Evolutionary conservation across 2,329 filamentous ascomycete species (phyloP), one percentile per base, ranked within the genome.

Genomic region (Trichophyton benhamiae): DNA sequence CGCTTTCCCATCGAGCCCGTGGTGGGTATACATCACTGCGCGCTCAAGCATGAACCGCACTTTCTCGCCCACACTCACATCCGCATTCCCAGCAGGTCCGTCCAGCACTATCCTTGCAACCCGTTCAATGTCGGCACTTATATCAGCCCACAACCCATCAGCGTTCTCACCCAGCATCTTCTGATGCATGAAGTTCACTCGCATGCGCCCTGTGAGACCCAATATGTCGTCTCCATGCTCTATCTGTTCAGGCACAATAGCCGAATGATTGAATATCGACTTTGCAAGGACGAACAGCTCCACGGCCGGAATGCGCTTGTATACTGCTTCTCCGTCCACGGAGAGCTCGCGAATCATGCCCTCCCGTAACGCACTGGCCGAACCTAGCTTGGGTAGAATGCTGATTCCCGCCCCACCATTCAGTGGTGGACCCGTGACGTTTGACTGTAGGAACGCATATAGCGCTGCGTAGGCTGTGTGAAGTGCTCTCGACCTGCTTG

Each of bases 351-450:
- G 75, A n/a, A 95, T 77, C 59, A 91, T 84, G n/a, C 79, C 68
- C 0, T 72, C 69, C 49, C 74, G 73, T 0, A 81, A 66, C 3
- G 64, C 75, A 2, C 79, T 71, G 30, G 75, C 73, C n/a, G 75
- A 67, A 1, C 66, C 63, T 38, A 67, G 70, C 49, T 77, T 66
- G 8, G 68, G 59, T 3, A 81, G 79, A 3, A 86, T 65, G 1
- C 76, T 65, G 11, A 79, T 74, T 2, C 79, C 75, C 2, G 81
- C 74, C 25, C 74, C 74, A 69, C 84, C 86, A 0, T 78, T 75
- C n/a, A 95, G 77, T 0, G 90, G 86, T 0, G 91, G 91, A 0
- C 91, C 91, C 2, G 91, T 96, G 60, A 95, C 88, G 70, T 90
- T 96, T 0, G 85, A 84, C 72, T 96, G 91, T 15, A 96, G 74